phyloP scores from a whole-genome alignment of 306 rosid species.

The Castanea sativa region DNA sequence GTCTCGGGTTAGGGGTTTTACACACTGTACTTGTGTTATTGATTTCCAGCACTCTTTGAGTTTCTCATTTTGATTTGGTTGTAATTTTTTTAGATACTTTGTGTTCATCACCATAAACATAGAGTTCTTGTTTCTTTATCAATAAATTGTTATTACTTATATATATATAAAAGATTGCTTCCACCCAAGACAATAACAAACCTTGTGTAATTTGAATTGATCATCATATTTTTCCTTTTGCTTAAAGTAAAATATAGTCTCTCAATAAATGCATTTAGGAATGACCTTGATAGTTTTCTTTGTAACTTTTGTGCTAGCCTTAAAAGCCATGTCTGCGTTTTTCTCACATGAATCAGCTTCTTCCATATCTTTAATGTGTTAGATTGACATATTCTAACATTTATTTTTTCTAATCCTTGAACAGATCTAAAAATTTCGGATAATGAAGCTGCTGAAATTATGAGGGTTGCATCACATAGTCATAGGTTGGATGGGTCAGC shows the following conservation, averaged over 20 bases:
- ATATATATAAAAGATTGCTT: background rate
- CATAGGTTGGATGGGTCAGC: conserved; percentile 47
- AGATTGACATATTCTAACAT: background rate
- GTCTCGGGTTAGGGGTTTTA: too few relatives aligned
- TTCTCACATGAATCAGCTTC: background rate
- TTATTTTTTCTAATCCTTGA: conserved; percentile 6
- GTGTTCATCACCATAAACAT: too few relatives aligned
- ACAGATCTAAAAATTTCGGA: conserved; percentile 64
- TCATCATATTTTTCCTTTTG: too few relatives aligned
- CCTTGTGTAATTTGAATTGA: too few relatives aligned
- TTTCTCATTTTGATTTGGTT: too few relatives aligned
- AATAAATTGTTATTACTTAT: too few relatives aligned
- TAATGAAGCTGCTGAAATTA: conserved; percentile 68
- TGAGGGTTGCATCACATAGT: conserved; percentile 47
- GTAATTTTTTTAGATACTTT: too few relatives aligned
- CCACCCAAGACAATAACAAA: background rate
- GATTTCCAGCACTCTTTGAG: too few relatives aligned
- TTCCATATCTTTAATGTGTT: background rate
- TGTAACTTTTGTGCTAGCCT: background rate
- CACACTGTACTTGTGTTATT: too few relatives aligned
- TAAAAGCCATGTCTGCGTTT: background rate
- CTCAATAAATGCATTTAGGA: too few relatives aligned
- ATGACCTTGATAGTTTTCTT: background rate
- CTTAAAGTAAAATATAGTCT: too few relatives aligned
- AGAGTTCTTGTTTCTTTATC: too few relatives aligned